These are phyloP conservation scores for Termitomyces sp. DNA, from an alignment of 768 basidiomycete genomes.

Conservation along the genomic window DNA sequence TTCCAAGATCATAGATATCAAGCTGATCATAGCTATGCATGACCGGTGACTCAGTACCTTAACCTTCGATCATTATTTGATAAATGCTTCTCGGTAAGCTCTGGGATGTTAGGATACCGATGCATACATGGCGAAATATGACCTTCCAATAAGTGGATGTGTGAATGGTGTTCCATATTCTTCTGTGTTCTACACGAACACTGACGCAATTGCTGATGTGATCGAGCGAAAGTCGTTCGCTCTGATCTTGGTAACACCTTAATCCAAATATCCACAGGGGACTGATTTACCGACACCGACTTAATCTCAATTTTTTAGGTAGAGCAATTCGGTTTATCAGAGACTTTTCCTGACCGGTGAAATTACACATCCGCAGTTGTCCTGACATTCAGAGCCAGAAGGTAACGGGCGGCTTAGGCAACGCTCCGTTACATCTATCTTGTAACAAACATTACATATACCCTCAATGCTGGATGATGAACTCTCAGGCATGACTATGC, in stretches of 20 bases:
- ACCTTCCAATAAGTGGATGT: conserved; percentile 16
- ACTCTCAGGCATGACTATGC: too few relatives aligned
- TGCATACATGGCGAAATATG: conserved; percentile 20
- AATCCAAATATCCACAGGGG: conserved; percentile 21
- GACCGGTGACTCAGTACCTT: conserved; percentile 10
- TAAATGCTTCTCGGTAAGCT: conserved; percentile 11
- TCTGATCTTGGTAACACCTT: conserved; percentile 19
- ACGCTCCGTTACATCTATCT: too few relatives aligned
- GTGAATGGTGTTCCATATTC: conserved; percentile 21
- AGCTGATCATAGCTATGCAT: conserved; percentile 22
- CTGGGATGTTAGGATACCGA: conserved; percentile 22
- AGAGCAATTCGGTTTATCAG: neutral
- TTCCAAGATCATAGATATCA: conserved; percentile 14
- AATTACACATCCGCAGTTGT: conserved; percentile 9
- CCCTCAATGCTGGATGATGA: too few relatives aligned
- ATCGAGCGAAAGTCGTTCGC: conserved; percentile 18
- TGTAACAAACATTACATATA: too few relatives aligned
- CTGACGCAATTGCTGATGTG: conserved; percentile 20
- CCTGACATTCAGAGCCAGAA: conserved; percentile 17
- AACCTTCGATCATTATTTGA: neutral
- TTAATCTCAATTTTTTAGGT: conserved; percentile 21
- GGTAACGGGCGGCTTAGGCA: too few relatives aligned
- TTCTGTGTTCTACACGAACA: conserved; percentile 18
- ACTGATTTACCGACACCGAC: conserved; percentile 20
- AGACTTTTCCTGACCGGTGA: neutral